These are phyloP conservation scores for Fagopyrum homotropicum DNA, from an alignment of 148 eudicot genomes.

Conservation along the genomic window DNA sequence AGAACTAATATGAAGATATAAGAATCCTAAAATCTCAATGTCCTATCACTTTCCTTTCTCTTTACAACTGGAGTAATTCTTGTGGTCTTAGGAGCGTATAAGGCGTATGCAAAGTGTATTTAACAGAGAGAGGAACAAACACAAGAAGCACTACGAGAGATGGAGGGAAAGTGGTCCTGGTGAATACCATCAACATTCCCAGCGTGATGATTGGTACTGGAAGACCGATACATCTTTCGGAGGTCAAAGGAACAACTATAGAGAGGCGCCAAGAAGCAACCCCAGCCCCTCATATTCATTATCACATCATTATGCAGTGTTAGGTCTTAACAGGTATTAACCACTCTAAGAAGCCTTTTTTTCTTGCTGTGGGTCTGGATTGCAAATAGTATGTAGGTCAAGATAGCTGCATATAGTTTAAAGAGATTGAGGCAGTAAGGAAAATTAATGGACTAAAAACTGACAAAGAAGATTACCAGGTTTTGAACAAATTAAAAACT, in stretches of 20 bases:
- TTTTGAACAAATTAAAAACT: neutral
- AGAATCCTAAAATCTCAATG: too few relatives aligned
- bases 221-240: constrained; percentile 60
- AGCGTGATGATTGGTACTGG: constrained; percentile 99
- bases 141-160: constrained; percentile 65
- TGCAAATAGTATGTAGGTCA: neutral
- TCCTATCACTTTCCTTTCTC: neutral
- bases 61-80: neutral
- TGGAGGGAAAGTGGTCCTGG: constrained; percentile 75
- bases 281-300: constrained; percentile 38
- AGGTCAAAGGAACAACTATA: constrained; percentile 44
- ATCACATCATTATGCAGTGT: constrained; percentile 88
- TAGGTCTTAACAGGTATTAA: constrained; percentile 93
- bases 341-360: neutral
- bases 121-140: constrained; percentile 83
- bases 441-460: neutral
- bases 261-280: constrained; percentile 51
- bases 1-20: too few relatives aligned
- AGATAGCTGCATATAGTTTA: neutral
- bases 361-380: neutral
- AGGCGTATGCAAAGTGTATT: constrained; percentile 97
- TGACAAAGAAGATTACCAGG: neutral
- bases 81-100: constrained; percentile 69
- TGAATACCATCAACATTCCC: constrained; percentile 75
- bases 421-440: neutral